phyloP scores from a whole-genome alignment of 2,329 filamentous ascomycete species.

The Penicillium concentricum region DNA sequence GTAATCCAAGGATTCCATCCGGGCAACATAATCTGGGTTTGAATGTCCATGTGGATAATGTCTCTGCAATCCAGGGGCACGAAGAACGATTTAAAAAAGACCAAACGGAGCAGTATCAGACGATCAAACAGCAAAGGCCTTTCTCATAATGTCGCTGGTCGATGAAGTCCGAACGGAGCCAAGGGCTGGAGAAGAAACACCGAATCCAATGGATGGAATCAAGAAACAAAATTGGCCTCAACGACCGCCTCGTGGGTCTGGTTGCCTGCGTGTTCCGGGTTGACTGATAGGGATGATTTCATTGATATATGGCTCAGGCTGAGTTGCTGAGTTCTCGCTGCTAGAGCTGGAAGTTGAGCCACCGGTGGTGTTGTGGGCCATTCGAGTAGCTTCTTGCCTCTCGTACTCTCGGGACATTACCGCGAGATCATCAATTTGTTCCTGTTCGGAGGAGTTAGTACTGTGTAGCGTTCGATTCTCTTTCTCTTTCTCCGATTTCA shows the following conservation, averaged over 20 bases:
- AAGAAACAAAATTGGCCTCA: slow-evolving; percentile 5
- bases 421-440: slow-evolving; percentile 52
- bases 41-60: background rate
- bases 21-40: background rate
- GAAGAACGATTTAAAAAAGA: background rate
- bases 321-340: slow-evolving; percentile 3
- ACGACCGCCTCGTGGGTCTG: slow-evolving; percentile 29
- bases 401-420: slow-evolving; percentile 50
- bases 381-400: slow-evolving; percentile 47
- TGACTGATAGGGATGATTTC: slow-evolving; percentile 41
- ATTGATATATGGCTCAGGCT: slow-evolving; percentile 44
- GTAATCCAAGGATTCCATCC: background rate
- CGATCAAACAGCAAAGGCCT: background rate
- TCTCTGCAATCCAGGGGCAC: background rate
- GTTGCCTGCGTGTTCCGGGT: slow-evolving; percentile 30
- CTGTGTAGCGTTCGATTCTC: background rate
- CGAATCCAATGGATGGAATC: background rate
- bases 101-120: background rate
- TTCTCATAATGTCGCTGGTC: background rate
- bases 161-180: background rate
- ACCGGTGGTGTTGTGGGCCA: slow-evolving; percentile 33
- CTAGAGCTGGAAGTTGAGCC: slow-evolving; percentile 6
- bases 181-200: background rate
- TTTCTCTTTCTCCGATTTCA: background rate
- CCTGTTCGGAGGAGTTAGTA: slow-evolving; percentile 30